Conservation (phyloP, 495 filamentous ascomycete genomes). For the Chaetomidium leptoderma region DNA sequence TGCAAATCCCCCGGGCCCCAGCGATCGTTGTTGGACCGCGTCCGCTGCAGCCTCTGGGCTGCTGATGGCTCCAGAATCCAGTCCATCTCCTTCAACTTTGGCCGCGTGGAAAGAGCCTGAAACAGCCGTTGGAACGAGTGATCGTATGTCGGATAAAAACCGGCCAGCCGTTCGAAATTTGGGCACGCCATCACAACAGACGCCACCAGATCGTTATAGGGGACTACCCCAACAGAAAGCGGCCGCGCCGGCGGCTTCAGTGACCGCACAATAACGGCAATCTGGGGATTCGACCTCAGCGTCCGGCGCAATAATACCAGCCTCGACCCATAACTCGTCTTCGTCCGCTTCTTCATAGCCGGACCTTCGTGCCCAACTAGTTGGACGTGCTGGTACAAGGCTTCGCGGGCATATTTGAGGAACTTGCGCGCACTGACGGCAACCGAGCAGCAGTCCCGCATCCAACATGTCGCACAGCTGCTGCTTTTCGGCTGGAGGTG, state of each 20-base stretch:
- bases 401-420: conserved; percentile 59
- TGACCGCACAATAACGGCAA: conserved; percentile 68
- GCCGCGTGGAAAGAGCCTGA: conserved; percentile 73
- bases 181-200: conserved; percentile 82
- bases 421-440: conserved; percentile 63
- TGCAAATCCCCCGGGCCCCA: conserved; percentile 51
- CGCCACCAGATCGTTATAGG: conserved; percentile 68
- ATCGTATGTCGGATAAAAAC: conserved; percentile 64
- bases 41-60: conserved; percentile 31
- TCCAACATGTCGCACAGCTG: conserved; percentile 71
- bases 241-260: conserved; percentile 68
- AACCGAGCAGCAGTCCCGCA: conserved; percentile 67
- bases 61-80: conserved; percentile 61
- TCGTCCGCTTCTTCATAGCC: conserved; percentile 63
- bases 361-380: conserved; percentile 65
- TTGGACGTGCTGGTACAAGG: conserved; percentile 67
- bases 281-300: conserved; percentile 60
- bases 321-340: conserved; percentile 62
- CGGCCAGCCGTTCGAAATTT: conserved; percentile 71
- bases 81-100: conserved; percentile 67
- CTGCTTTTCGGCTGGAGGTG: conserved; percentile 41
- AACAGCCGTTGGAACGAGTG: conserved; percentile 71
- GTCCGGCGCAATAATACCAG: conserved; percentile 73
- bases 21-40: conserved; percentile 4
- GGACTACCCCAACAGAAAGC: conserved; percentile 47